Percentiles rank a stretch among this genome's conserved stretches.
Conservation (phyloP, 83 land plant species). For the Larix sibirica region DNA sequence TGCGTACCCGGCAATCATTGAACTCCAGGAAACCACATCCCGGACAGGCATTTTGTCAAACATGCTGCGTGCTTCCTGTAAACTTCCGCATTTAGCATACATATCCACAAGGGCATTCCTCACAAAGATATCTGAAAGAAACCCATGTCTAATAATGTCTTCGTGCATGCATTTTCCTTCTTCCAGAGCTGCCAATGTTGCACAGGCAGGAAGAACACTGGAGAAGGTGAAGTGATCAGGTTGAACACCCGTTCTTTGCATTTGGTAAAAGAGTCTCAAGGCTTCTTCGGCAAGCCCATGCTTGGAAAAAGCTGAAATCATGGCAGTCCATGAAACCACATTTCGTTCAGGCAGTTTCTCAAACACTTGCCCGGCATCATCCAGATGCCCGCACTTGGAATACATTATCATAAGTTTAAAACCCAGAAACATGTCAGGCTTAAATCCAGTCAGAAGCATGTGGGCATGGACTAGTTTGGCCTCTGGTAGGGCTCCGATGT, state of each 20-base stretch:
- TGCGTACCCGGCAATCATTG: constrained; percentile 47
- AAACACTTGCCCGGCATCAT: constrained; percentile 28
- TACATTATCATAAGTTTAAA: constrained; percentile 25
- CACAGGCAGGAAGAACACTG: constrained; percentile 52
- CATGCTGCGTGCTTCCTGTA: no score
- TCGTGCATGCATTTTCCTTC: no score
- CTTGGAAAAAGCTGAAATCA: constrained; percentile 52
- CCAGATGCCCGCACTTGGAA: constrained; percentile 55
- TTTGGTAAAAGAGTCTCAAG: constrained; percentile 29
- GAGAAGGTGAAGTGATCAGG: constrained; percentile 45
- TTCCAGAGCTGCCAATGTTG: no score
- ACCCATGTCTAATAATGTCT: no score
- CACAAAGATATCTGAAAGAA: no score
- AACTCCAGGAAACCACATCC: constrained; percentile 50
- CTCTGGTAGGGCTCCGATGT: no score
- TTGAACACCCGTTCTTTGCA: constrained; percentile 18
- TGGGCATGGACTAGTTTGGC: no score
- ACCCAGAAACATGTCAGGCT: no score
- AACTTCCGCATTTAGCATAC: no score
- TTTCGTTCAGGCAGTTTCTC: constrained; percentile 17
- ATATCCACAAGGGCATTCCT: no score
- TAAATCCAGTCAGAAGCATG: no score
- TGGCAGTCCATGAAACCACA: constrained; percentile 49
- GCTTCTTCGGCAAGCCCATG: constrained; percentile 39
- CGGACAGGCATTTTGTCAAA: background rate